These are phyloP conservation scores for Bombardia bombarda DNA, from an alignment of 495 filamentous ascomycete species.

Conservation along the genomic window DNA sequence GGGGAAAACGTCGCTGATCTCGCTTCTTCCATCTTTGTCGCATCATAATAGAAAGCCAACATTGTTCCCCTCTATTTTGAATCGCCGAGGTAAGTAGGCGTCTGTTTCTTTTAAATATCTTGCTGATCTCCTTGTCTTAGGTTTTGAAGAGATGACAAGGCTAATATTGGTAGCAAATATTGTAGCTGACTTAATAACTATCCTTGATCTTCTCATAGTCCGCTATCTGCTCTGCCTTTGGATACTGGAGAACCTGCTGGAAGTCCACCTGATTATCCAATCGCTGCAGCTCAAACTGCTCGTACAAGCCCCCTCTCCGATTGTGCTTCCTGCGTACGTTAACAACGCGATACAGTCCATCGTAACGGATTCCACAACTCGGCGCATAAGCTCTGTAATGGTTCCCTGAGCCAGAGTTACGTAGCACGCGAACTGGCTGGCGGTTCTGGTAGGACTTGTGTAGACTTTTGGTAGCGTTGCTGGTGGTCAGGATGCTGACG, in stretches of 20 bases:
- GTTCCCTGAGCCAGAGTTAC: constrained; percentile 16
- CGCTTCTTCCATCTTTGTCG: too few species aligned
- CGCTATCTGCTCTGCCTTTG: background rate
- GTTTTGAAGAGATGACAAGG: too few species aligned
- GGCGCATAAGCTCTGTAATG: constrained; percentile 31
- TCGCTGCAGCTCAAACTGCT: constrained; percentile 37
- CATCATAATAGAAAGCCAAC: too few species aligned
- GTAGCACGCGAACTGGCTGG: constrained; percentile 40
- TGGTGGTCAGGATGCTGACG: constrained; percentile 8
- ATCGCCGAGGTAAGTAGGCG: too few species aligned
- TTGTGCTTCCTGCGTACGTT: constrained; percentile 2
- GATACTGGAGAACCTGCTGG: background rate
- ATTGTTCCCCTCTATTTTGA: too few species aligned
- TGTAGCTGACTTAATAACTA: constrained; percentile 7
- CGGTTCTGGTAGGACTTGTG: constrained; percentile 16
- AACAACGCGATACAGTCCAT: constrained; percentile 42
- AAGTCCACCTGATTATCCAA: constrained; percentile 17
- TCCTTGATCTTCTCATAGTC: constrained; percentile 1
- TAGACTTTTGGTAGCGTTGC: constrained; percentile 28
- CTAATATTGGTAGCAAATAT: too few species aligned
- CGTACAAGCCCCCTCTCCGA: constrained; percentile 21
- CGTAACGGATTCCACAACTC: constrained; percentile 39
- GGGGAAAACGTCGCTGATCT: too few species aligned
- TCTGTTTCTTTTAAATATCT: too few species aligned
- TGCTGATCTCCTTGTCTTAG: too few species aligned